Base-by-base conservation (phyloP, 805 yeast genomes). In the Candida maltosa region DNA sequence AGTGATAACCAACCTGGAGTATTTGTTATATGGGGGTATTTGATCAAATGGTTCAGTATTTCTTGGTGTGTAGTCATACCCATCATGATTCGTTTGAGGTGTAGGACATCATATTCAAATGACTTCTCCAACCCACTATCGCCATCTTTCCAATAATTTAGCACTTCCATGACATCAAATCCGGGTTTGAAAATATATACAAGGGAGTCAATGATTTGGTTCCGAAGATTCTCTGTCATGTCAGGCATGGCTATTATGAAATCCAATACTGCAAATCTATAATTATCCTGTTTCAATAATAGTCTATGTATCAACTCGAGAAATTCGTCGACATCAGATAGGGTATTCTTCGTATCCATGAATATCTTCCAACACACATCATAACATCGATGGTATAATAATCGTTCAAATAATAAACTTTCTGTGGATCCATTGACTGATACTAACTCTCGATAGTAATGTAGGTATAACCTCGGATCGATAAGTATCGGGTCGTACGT, bases 301-400 rank as follows among this genome's bases (percentile, higher is more conserved):
- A 45, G 41, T 3, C 37, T 29, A n/a, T 48, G 40, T 7, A 61
- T 45, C 16, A 51, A 37, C 11, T 60, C 69, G 20, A 63, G 44
- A 25, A 57, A 45, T 10, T 64, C 70, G 37, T 66, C 71, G 16
- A 65, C 44, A 33, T 65, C 73, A 15, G 49, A 50, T 12, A 67
- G 46, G 12, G 62, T 49, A 15, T 56, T 46, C 8, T 52, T 45
- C 10, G 54, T 53, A 20, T 47, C 49, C 2, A 60, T 26, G 23
- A 54, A 45, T 9, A 57, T 35, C 7, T 40, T 38, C 71, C 71
- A 67, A 31, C 60, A 50, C 10, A 42, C 45, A 6, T 38, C 43
- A 51, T 52, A 66, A 26, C 46, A 46, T 29, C 51, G 49, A 43
- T 65, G 68, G 32, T 46, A 61, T n/a, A 57, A 38, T 16, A 67